Percentiles rank a stretch among this genome's conserved stretches.
phyloP scores from a whole-genome alignment of 306 rosid genomes.

The Vachellia collinsii region DNA sequence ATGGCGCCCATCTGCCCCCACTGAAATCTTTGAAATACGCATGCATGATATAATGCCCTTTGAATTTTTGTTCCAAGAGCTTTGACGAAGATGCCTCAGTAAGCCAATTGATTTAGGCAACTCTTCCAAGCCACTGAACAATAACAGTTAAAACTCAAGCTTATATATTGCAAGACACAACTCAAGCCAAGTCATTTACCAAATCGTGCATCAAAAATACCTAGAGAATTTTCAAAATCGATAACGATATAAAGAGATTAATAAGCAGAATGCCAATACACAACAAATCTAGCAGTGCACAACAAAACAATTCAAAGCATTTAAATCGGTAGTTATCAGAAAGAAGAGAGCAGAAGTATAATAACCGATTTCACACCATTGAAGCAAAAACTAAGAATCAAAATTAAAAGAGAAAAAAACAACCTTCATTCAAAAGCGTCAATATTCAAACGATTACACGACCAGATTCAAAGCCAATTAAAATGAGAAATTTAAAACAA shows the following conservation, averaged over 20 bases:
- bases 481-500: too few relatives aligned
- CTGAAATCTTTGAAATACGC: background rate
- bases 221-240: background rate
- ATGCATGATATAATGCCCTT: background rate
- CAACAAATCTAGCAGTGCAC: background rate
- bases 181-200: background rate
- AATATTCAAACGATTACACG: too few relatives aligned
- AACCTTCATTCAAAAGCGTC: background rate
- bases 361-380: background rate
- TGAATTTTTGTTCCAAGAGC: background rate
- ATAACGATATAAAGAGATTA: background rate
- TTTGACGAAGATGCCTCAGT: background rate
- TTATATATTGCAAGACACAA: background rate
- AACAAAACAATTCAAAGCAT: background rate
- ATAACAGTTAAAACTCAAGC: background rate
- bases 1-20: background rate
- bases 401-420: background rate
- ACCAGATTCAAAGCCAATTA: too few relatives aligned
- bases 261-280: background rate
- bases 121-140: background rate
- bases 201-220: background rate
- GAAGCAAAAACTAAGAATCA: background rate
- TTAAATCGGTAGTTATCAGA: background rate
- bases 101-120: background rate
- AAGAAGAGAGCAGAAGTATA: too few relatives aligned